These are phyloP conservation scores for Vigna mungo DNA, from an alignment of 306 rosid genomes.

Conservation along the genomic window DNA sequence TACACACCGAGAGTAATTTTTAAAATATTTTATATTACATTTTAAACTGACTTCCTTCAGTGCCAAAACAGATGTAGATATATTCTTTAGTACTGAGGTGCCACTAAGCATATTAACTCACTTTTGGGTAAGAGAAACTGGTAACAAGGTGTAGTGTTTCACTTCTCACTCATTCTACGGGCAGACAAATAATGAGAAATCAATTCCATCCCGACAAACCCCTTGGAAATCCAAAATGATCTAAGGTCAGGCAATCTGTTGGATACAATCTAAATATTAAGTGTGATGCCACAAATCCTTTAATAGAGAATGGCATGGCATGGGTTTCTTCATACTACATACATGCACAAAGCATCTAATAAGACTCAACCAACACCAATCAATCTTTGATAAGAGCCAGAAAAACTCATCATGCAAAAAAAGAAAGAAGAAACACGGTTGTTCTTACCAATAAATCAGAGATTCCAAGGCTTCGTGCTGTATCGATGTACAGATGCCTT, in stretches of 20 bases:
- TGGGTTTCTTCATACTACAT: constrained; percentile 14
- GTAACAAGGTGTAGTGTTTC: not conserved
- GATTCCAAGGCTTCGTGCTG: constrained; percentile 79
- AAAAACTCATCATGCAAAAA: not conserved
- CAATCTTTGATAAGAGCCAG: constrained; percentile 2
- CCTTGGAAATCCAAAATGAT: constrained; percentile 24
- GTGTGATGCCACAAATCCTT: not conserved
- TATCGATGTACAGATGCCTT: constrained; percentile 88
- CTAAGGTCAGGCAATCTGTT: not conserved
- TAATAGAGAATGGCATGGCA: not conserved
- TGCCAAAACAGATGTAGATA: not conserved
- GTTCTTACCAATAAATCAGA: constrained; percentile 62
- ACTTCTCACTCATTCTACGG: not conserved
- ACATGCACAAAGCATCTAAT: constrained; percentile 13
- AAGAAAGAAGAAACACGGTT: constrained; percentile 33
- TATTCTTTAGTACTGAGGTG: not conserved
- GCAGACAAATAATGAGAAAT: not conserved
- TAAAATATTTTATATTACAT: not conserved
- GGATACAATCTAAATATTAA: constrained; percentile 10
- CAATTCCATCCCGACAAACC: constrained; percentile 11
- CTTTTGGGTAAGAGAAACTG: constrained; percentile 9
- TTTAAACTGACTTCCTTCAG: not conserved
- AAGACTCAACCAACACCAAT: constrained; percentile 15
- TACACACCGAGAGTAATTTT: too few species aligned
- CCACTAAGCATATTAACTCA: constrained; percentile 27